These are phyloP conservation scores for Alnus rubra DNA, from an alignment of 306 rosid species.

Conservation along the genomic window DNA sequence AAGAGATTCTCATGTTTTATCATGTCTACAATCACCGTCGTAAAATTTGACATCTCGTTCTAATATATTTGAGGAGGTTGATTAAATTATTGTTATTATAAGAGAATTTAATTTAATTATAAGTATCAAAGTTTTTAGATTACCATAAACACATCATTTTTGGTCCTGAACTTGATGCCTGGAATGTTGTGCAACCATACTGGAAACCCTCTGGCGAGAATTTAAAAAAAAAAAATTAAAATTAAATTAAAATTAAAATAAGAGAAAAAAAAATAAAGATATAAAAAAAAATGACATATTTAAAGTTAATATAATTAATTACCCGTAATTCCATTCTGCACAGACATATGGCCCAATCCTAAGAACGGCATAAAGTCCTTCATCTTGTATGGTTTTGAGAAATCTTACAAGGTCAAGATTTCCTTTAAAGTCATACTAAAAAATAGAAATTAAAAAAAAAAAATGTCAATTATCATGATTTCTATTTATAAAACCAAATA, in stretches of 20 bases:
- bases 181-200: constrained; percentile 53
- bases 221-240: neutral
- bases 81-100: neutral
- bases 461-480: neutral
- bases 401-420: constrained; percentile 33
- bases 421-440: constrained; percentile 47
- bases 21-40: constrained; percentile 30
- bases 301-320: neutral
- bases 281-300: neutral
- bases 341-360: constrained; percentile 59
- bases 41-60: constrained; percentile 34
- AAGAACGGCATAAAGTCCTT: constrained; percentile 36
- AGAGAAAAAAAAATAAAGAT: neutral
- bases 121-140: neutral
- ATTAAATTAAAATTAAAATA: neutral
- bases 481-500: neutral
- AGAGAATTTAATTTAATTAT: neutral
- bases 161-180: constrained; percentile 36
- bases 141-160: constrained; percentile 33
- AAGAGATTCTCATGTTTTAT: constrained; percentile 31
- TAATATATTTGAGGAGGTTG: neutral
- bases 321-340: constrained; percentile 60
- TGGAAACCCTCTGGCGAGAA: constrained; percentile 42
- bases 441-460: neutral
- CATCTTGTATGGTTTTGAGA: constrained; percentile 29